Evolutionary conservation across 2,329 filamentous ascomycete genomes (phyloP), one percentile per base, ranked within the genome.

Genomic region (Nigrospora osmanthi): DNA sequence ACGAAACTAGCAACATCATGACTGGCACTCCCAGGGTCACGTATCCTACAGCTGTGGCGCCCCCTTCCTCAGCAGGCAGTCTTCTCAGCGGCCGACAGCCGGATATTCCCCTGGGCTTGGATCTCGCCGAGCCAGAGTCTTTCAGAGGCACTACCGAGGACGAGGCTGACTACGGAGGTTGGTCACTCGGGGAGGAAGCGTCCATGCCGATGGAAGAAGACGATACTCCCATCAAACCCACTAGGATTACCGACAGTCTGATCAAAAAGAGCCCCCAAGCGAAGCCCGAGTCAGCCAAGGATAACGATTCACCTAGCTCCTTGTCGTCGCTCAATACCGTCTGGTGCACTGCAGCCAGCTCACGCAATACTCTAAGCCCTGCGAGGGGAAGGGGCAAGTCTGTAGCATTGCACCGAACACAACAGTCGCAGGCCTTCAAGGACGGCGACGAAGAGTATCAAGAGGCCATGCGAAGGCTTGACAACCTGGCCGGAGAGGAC

Each of bases 81-180:
- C 56, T 65, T 51, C 64, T 39, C 47, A 77, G 69, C 53, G 75
- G 74, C 19, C 67, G 72, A 13, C 76, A 79, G 46, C 68, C 69
- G 4, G 71, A 75, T 45, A 68, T 65, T 6, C 57, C 64, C 12
- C 64, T 66, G 42, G 63, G 67, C 33, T 55, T 61, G 35, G 62
- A 63, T 35, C 48, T 51, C 15, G 55, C 48, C 12, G 47, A 52
- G 10, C 44, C 46, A 4, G 54, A 64, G 4, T 58, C 62, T 1
- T 52, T 61, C 1, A 41, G 34, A 34, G 33, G 36, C 12, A 44
- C 42, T 13, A 53, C 47, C 5, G 46, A 45, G 10, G 43, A 40
- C n/a, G 45, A 44, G 4, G 50, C 44, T n/a, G 50, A 52, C 19
- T 43, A 45, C 23, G 23, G 23, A 28, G 23, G 23, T 10, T 28